Base-by-base conservation (phyloP, 352 stramenopile genomes). In the Lagenidium sp. region DNA sequence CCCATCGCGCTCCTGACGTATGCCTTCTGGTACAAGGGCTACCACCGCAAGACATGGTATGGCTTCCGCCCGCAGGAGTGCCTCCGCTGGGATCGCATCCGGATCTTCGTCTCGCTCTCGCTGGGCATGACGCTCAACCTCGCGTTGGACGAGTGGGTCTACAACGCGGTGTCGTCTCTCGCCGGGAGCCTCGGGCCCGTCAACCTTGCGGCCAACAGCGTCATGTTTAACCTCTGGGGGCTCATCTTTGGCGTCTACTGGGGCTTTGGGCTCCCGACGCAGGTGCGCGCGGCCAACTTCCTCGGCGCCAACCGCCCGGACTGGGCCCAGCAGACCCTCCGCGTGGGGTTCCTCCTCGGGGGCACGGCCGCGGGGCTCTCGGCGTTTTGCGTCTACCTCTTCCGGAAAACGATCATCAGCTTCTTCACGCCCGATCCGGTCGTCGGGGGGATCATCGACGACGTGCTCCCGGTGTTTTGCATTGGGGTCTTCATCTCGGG, bases 171-270 rank as follows among this genome's bases (percentile, higher is more conserved):
- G 21, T 81, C 72, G 20, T 79, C 68, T n/a, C 50, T 92, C 16
- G 80, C 80, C 13, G 76, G 66, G 15, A 73, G 48, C 22, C 61
- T 89, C 19, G 76, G 76, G 0, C 58, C 80, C 3, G 55, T 66
- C 37, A 70, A 85, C 26, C 44, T 92, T 7, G 78, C 80, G 1
- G 80, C 76, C 16, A 89, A 88, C 65, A 85, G 69, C 47, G 80
- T 92, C 30, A 59, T 92, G 30, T 88, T 82, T 51, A 87, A 81
- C 47, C 57, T 92, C 25, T 92, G 80, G 76, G 75, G 74, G 0
- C 68, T 92, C 32, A 71, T 92, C 48, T 92, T 85, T 30, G 77
- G 65, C 11, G 50, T 92, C n/a, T 91, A 85, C 45, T 91, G 79
- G 79, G 79, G 79, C 44, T 87, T 91, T 55, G 79, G 73, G 13